These are phyloP conservation scores for Sclerospora graminicola DNA, from an alignment of 352 stramenopile genomes.

Conservation along the genomic window DNA sequence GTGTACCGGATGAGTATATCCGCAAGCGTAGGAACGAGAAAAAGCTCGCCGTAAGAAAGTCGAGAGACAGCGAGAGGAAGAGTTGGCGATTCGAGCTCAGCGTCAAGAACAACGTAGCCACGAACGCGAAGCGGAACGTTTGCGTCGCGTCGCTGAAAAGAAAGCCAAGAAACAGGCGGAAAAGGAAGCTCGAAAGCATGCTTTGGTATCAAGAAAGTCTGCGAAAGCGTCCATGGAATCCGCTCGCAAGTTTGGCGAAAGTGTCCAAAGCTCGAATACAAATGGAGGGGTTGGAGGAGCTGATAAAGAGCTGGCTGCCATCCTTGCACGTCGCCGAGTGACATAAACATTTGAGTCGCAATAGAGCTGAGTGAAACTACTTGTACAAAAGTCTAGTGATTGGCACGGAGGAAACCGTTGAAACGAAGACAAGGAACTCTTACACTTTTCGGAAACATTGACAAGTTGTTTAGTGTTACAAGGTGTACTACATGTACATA, in stretches of 20 bases:
- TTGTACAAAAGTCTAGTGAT: constrained; percentile 1
- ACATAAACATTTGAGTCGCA: constrained; percentile 6
- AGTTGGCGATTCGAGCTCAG: constrained; percentile 54
- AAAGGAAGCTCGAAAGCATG: constrained; percentile 48
- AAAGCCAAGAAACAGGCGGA: constrained; percentile 83
- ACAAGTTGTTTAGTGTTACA: no score
- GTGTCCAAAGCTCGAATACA: constrained; percentile 19
- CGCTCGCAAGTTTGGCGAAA: constrained; percentile 73
- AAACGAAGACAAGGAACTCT: no score
- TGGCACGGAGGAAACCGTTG: not conserved
- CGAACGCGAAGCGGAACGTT: constrained; percentile 60
- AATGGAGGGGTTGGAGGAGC: constrained; percentile 47
- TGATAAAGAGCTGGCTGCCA: constrained; percentile 75
- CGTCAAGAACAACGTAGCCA: constrained; percentile 54
- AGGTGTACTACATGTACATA: not conserved
- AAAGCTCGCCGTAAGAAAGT: constrained; percentile 67
- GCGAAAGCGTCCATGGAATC: constrained; percentile 45
- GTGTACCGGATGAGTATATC: constrained; percentile 79
- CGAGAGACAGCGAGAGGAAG: constrained; percentile 63
- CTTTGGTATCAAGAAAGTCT: constrained; percentile 26
- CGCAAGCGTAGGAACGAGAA: constrained; percentile 73
- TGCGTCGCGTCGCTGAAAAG: constrained; percentile 72
- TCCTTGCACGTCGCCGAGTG: constrained; percentile 61
- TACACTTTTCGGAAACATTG: constrained; percentile 10
- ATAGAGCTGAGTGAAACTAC: not conserved